Base-by-base conservation (phyloP, 1,139 yeast species). In the Wickerhamomyces sp. region DNA sequence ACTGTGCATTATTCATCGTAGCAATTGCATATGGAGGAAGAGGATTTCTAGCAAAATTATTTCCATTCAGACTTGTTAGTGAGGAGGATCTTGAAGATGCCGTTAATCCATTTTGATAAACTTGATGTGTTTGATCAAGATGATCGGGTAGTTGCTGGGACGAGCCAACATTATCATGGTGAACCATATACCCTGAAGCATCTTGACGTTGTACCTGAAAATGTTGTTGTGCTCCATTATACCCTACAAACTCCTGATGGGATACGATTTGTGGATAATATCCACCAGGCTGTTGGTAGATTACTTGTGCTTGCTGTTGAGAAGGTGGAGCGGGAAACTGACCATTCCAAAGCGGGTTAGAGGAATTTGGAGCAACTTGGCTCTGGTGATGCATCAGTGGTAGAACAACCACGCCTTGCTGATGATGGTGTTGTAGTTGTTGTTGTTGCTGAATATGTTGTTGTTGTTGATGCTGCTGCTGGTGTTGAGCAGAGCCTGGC, bases 1-100 rank as follows among this genome's bases (percentile, higher is more conserved):
- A 37, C 34, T 39, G 47, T 38, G 46, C 52, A 15, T 18, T 39
- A 33, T 51, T 52, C 17, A 48, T 46, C 2, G 56, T 59, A 20
- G 57, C 58, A 22, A 52, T 50, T 12, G 56, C 55, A 30, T 52
- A 54, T 7, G 66, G 65, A n/a, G 68, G 68, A 15, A 56, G 47
- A 5, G 67, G 64, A 41, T 56, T 59, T 41, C 56, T 60, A 36
- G 17, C 12, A 55, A 34, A 22, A 12, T 24, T 28, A 15, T 26
- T 28, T 16, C 27, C 19, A 7, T 3, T 36, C 31, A 28, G 21
- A 12, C 15, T 13, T 26, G 33, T 12, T 15, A 29, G 16, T 30
- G 35, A 10, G 16, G 31, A 18, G 13, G 33, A 5, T 21, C 27
- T 13, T 38, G 32, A 8, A 19, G 37, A 22, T 15, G 15, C n/a